Evolutionary conservation across 345 rosid genomes (phyloP).

Genomic region (Geranium rotundifolium): DNA sequence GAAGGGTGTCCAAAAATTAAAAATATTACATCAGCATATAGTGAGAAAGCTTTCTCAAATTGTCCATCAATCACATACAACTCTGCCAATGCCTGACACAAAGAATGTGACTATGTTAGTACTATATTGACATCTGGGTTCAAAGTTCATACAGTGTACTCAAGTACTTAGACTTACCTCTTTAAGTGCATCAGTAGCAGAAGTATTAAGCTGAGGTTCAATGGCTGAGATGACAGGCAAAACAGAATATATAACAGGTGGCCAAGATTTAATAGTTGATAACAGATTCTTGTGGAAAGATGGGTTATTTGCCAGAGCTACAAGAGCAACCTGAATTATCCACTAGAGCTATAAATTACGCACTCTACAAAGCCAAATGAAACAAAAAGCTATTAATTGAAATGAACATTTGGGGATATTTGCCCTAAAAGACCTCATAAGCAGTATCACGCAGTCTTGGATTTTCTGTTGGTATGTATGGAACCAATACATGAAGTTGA

Average conservation of each 20-base stretch:
- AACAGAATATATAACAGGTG: slow-evolving; percentile 65
- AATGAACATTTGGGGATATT: not conserved
- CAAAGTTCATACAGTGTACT: not conserved
- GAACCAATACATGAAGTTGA: slow-evolving; percentile 92
- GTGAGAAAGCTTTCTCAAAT: slow-evolving; percentile 74
- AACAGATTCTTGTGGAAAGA: slow-evolving; percentile 71
- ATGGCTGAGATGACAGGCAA: slow-evolving; percentile 88
- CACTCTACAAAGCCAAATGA: slow-evolving; percentile 7
- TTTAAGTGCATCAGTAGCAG: slow-evolving; percentile 83
- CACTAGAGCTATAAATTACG: slow-evolving; percentile 6
- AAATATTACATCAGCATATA: slow-evolving; percentile 91
- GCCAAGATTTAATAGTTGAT: slow-evolving; percentile 93
- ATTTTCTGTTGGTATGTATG: slow-evolving; percentile 79
- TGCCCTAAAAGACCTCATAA: slow-evolving; percentile 59
- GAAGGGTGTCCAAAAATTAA: not conserved
- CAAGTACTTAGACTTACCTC: slow-evolving; percentile 35
- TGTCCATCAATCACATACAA: slow-evolving; percentile 81
- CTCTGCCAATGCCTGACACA: slow-evolving; percentile 75
- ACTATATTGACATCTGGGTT: not conserved
- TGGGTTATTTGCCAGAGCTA: slow-evolving; percentile 89
- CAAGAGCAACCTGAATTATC: slow-evolving; percentile 71
- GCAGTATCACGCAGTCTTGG: slow-evolving; percentile 95
- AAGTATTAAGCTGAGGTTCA: slow-evolving; percentile 93
- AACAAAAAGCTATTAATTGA: not conserved
- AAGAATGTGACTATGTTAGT: slow-evolving; percentile 3